Percentiles rank a stretch among this genome's conserved stretches.
Evolutionary conservation across 2,329 filamentous ascomycete species (phyloP).

Genomic region (Fusarium haematococcum): DNA sequence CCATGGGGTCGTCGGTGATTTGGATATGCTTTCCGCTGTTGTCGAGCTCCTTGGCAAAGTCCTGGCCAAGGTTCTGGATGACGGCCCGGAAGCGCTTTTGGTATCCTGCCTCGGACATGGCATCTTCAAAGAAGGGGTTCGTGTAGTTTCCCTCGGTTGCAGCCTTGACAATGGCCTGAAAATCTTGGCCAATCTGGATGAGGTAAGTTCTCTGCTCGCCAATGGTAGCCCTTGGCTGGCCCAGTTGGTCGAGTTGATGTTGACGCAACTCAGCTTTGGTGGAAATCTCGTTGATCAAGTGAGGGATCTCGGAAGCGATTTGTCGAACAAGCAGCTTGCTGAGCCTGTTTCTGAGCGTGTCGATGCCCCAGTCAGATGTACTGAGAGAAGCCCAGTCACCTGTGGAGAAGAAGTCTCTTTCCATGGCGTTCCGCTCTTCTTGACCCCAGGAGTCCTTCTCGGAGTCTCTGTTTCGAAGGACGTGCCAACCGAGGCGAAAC

Average conservation of each 20-base stretch:
- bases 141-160: slow-evolving; percentile 65
- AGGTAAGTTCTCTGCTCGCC: slow-evolving; percentile 63
- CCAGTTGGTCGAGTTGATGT: slow-evolving; percentile 58
- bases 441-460: slow-evolving; percentile 41
- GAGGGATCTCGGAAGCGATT: slow-evolving; percentile 59
- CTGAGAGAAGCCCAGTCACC: slow-evolving; percentile 54
- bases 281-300: slow-evolving; percentile 58
- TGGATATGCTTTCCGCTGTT: slow-evolving; percentile 55
- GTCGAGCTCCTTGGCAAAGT: slow-evolving; percentile 60
- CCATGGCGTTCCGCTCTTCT: slow-evolving; percentile 53
- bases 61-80: slow-evolving; percentile 61
- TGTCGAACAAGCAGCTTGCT: slow-evolving; percentile 63
- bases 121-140: slow-evolving; percentile 61
- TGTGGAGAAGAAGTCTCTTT: slow-evolving; percentile 58
- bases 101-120: slow-evolving; percentile 48
- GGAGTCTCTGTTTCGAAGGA: slow-evolving; percentile 51
- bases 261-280: slow-evolving; percentile 50
- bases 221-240: slow-evolving; percentile 58
- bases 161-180: slow-evolving; percentile 57
- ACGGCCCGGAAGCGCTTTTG: slow-evolving; percentile 63
- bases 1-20: no score
- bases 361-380: slow-evolving; percentile 58
- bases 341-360: slow-evolving; percentile 59
- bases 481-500: slow-evolving; percentile 66
- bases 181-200: slow-evolving; percentile 57